Conservation (phyloP, 2,329 filamentous ascomycete genomes). For the Alternaria novae-zelandiae region DNA sequence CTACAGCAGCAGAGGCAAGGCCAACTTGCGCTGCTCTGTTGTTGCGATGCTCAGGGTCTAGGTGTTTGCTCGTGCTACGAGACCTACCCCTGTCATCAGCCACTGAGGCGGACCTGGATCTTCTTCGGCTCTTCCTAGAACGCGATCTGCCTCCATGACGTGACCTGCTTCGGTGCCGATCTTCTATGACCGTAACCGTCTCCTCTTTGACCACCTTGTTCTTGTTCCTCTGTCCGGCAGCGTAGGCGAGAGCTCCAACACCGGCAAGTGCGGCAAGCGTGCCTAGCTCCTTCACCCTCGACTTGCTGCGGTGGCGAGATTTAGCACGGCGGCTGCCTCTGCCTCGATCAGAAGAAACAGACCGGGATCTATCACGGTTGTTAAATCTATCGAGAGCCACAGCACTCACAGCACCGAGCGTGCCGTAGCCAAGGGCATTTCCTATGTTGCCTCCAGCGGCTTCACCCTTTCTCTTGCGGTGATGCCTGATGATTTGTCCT, state of each 20-base stretch:
- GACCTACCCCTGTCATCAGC: slow-evolving; percentile 37
- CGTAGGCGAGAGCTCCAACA: slow-evolving; percentile 65
- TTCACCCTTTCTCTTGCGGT: slow-evolving; percentile 62
- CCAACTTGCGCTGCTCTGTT: slow-evolving; percentile 67
- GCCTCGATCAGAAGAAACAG: slow-evolving; percentile 44
- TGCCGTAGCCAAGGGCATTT: slow-evolving; percentile 65
- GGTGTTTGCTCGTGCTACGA: slow-evolving; percentile 53
- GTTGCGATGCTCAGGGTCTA: slow-evolving; percentile 60
- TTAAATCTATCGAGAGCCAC: slow-evolving; percentile 62
- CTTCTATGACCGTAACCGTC: slow-evolving; percentile 52
- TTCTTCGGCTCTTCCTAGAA: slow-evolving; percentile 42
- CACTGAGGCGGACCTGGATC: slow-evolving; percentile 47
- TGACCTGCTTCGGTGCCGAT: slow-evolving; percentile 49
- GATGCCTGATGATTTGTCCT: slow-evolving; percentile 65
- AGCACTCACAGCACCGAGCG: slow-evolving; percentile 66
- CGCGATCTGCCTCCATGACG: slow-evolving; percentile 45
- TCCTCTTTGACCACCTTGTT: slow-evolving; percentile 50
- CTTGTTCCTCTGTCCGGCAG: slow-evolving; percentile 55
- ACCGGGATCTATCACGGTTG: slow-evolving; percentile 55
- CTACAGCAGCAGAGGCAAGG: slow-evolving; percentile 66
- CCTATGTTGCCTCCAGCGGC: slow-evolving; percentile 59
- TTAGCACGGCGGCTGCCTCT: slow-evolving; percentile 30
- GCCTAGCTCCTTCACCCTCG: slow-evolving; percentile 60
- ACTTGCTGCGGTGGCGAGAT: slow-evolving; percentile 43
- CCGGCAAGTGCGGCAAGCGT: slow-evolving; percentile 67